Base-by-base conservation (phyloP, 129 eudicot genomes). In the Helichrysum umbraculigerum region DNA sequence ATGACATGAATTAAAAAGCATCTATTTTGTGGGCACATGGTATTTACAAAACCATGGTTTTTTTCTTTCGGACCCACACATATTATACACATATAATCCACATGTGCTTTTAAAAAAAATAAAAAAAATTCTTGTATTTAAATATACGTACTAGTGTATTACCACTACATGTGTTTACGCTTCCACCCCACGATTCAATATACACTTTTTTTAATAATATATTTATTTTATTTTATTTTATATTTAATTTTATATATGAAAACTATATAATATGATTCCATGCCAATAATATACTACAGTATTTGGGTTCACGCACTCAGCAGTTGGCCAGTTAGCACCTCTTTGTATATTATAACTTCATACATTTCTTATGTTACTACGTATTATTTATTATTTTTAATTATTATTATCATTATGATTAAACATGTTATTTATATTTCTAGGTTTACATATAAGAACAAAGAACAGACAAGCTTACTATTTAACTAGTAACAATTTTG, bases 21-120 rank as follows among this genome's bases (percentile, higher is more conserved):
- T 71, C 82, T 35, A 72, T 4, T 22, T 32, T 22, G 14, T 41
- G 59, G 59, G 78, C 66, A 79, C 83, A 64, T 52, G 68, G 78
- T 78, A 42, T 70, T 64, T 70, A 15, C 65, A 78, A 78, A 60
- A 78, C 76, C 65, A 60, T 60, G 81, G 70, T 47, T 20, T 69
- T 22, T 78, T 47, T 12, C 29, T n/a, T 42, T 30, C 70, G 81
- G 39, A 28, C 67, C 63, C 51, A 10, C 7, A 3, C 5, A 70
- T 78, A 78, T 58, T 32, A 47, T 79, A 64, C 57, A 34, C 42
- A 19, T 37, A 54, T 66, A 25, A 66, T 76, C 22, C 67, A 52
- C 83, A 63, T 78, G 83, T 72, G 77, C 41, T 71, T 68, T 70
- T 42, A 22, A n/a, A n/a, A n/a, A n/a, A n/a, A n/a, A n/a, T n/a